A percentile compares a stretch with the other conserved stretches of the same genome.
Evolutionary conservation across 2,329 filamentous ascomycete genomes (phyloP).

Genomic region (Triangularia verruculosa): DNA sequence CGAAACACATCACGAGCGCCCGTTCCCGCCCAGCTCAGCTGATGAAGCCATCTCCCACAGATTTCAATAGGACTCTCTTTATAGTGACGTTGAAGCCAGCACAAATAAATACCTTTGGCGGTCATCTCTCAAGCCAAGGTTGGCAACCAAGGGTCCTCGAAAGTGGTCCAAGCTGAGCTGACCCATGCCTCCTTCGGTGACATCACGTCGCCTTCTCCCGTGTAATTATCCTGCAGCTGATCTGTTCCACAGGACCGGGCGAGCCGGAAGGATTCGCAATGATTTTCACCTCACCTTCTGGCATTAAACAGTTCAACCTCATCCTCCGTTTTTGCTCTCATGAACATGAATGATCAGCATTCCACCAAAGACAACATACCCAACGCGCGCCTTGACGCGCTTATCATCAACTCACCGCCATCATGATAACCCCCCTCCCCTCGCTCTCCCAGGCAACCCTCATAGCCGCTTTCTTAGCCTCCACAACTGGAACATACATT

Average conservation of each 20-base stretch:
- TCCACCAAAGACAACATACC: background rate
- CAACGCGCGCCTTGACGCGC: background rate
- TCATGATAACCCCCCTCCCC: background rate
- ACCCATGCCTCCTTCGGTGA: background rate
- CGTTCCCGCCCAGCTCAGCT: background rate
- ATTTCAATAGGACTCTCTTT: background rate
- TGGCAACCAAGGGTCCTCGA: no score
- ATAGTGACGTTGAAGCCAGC: background rate
- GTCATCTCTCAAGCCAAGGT: no score
- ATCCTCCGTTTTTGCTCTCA: background rate
- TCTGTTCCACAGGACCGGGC: background rate
- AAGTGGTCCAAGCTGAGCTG: background rate
- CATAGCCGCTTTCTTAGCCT: slow-evolving; percentile 28
- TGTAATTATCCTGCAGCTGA: background rate
- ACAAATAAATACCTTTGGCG: no score
- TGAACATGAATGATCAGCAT: background rate
- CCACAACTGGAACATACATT: slow-evolving; percentile 32
- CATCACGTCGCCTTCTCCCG: background rate
- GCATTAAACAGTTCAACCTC: background rate
- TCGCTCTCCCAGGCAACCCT: slow-evolving; percentile 8
- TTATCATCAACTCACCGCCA: background rate
- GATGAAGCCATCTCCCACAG: background rate
- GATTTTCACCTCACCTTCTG: background rate
- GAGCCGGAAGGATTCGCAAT: background rate
- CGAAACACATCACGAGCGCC: background rate